phyloP scores from a whole-genome alignment of 169 alveolate species.

The Cryptosporidium andersoni region DNA sequence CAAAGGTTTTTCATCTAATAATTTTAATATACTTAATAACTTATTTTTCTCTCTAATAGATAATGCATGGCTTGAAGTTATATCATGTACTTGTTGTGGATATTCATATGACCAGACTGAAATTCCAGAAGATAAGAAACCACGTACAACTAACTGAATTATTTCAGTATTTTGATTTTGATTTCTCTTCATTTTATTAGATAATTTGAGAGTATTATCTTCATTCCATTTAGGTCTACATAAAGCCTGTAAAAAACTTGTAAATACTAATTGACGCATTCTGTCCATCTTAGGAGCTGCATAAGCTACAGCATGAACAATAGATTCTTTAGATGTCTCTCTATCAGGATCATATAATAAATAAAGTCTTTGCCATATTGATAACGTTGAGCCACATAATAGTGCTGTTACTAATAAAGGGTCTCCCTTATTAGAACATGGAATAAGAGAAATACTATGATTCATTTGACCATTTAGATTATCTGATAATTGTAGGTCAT shows the following conservation, averaged over 20 bases:
- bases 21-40: slow-evolving; percentile 28
- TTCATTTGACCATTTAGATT: neutral
- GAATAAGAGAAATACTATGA: slow-evolving; percentile 8
- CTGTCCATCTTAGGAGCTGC: slow-evolving; percentile 70
- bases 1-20: slow-evolving; percentile 56
- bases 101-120: slow-evolving; percentile 66
- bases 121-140: slow-evolving; percentile 57
- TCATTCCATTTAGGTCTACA: slow-evolving; percentile 67
- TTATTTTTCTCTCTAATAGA: slow-evolving; percentile 54
- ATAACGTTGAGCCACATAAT: slow-evolving; percentile 55
- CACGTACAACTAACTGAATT: slow-evolving; percentile 13
- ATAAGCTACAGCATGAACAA: slow-evolving; percentile 45
- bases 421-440: slow-evolving; percentile 61
- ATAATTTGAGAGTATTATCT: slow-evolving; percentile 16
- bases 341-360: slow-evolving; percentile 67
- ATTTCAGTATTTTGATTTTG: slow-evolving; percentile 55
- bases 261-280: slow-evolving; percentile 65
- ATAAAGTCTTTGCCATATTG: slow-evolving; percentile 68
- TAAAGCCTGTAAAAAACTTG: slow-evolving; percentile 41
- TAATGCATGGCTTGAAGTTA: slow-evolving; percentile 34
- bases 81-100: slow-evolving; percentile 51
- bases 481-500: neutral
- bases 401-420: slow-evolving; percentile 54
- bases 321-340: slow-evolving; percentile 58
- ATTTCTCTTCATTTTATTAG: slow-evolving; percentile 57